Evolutionary conservation across 1,284 basidiomycete species (phyloP), one percentile per base, ranked within the genome.

Genomic region (Cystobasidiaceae sp.): DNA sequence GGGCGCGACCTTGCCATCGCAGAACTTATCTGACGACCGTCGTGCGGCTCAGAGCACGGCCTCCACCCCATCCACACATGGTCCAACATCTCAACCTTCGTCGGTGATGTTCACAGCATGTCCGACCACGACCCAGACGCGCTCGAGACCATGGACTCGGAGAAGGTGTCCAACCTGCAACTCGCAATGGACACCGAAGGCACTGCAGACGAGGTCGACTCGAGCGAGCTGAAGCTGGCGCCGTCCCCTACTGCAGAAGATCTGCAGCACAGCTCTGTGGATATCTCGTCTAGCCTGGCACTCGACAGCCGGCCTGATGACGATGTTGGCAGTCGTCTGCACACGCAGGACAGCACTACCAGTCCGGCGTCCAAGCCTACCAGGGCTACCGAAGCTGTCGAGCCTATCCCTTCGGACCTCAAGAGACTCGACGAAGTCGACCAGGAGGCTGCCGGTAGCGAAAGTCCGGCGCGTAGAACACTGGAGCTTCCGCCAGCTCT

Each of bases 151-250:
- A 57, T 57, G 54, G 54, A 57, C 43, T 34, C 41, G 37, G 54
- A 57, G 27, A 44, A 21, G 13, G 54, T 28, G 37, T 52, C 50
- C 7, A 52, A 52, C 33, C 15, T 57, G 25, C 21, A 45, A 30
- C 15, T 43, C 17, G 43, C 37, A 8, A 8, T 34, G 5, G 44
- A 59, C 27, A 45, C 43, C 17, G 34, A 39, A 37, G 60, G 60
- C 17, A 62, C 60, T n/a, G 37, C 60, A 33, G 60, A 62, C 41
- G 60, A 62, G 33, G 60, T 62, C 32, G 60, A 62, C 33, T 41
- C 43, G 15, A 45, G 32, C 21, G 60, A 33, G 21, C 27, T 62
- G 25, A 27, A 43, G 9, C 60, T 50, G 8, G 60, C 60, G 28
- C 60, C 60, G 32, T 27, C 60, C 19, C 60, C 60, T 11, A 48